These are phyloP conservation scores for maize (Zea mays) DNA, from an alignment of 176 grass and related monocot genomes.

Conservation along the genomic window DNA sequence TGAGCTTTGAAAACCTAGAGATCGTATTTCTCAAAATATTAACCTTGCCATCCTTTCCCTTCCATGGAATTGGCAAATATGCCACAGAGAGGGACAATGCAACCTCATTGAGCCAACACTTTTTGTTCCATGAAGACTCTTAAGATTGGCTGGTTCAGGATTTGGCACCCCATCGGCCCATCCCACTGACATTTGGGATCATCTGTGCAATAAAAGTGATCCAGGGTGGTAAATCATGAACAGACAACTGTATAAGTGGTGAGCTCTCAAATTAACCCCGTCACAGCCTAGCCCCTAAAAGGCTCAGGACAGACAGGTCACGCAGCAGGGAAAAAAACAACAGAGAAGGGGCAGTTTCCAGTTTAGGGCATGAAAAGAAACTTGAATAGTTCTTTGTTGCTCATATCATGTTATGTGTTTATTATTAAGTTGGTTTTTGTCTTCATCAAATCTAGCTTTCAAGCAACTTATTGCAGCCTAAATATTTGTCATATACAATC, in stretches of 20 bases:
- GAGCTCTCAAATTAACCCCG: background rate
- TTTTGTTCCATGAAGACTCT: background rate
- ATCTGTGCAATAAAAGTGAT: background rate
- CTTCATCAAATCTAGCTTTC: background rate
- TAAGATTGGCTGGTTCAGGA: background rate
- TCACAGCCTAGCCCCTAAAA: constrained; percentile 14
- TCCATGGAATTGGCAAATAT: constrained; percentile 24
- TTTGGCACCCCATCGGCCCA: background rate
- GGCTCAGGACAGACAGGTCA: background rate
- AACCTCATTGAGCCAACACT: constrained; percentile 15
- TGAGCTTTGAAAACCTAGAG: constrained; percentile 9
- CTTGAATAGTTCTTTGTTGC: background rate
- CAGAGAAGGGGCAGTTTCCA: constrained; percentile 4
- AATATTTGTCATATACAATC: constrained; percentile 1
- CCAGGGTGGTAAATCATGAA: background rate
- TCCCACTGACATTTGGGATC: background rate
- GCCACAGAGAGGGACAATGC: constrained; percentile 1
- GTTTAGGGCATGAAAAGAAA: background rate
- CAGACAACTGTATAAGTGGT: background rate
- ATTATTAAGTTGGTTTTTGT: background rate
- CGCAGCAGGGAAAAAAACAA: constrained; percentile 6
- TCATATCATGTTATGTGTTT: background rate
- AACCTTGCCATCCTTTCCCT: background rate
- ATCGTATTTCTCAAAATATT: background rate
- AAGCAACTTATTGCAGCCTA: background rate